A percentile compares a stretch with the other conserved stretches of the same genome.
phyloP scores from a whole-genome alignment of 768 basidiomycete species.

The Neoboletus magnificus region DNA sequence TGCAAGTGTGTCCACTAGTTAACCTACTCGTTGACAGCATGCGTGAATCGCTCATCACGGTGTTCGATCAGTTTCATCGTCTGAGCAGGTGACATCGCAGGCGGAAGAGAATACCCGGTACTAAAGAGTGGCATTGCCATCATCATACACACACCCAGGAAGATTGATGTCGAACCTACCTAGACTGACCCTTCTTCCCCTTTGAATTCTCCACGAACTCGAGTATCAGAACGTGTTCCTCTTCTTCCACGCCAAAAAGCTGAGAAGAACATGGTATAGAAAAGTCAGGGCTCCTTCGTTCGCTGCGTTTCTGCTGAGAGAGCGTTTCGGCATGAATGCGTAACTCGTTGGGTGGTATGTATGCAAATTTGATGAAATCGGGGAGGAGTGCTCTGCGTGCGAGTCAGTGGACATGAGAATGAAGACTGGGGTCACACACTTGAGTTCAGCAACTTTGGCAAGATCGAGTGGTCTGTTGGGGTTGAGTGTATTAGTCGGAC shows the following conservation, averaged over 20 bases:
- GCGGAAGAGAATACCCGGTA: slow-evolving; percentile 20
- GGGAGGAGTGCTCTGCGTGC: slow-evolving; percentile 70
- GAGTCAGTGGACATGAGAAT: neutral
- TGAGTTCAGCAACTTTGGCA: slow-evolving; percentile 76
- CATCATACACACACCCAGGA: neutral
- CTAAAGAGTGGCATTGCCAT: slow-evolving; percentile 8
- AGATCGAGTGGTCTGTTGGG: slow-evolving; percentile 71
- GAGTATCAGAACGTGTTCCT: slow-evolving; percentile 49
- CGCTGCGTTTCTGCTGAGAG: slow-evolving; percentile 18
- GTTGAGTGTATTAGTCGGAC: neutral
- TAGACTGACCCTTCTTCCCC: slow-evolving; percentile 29
- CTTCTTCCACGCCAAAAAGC: slow-evolving; percentile 27
- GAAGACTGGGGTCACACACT: slow-evolving; percentile 41
- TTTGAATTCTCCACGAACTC: slow-evolving; percentile 49
- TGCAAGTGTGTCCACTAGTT: neutral
- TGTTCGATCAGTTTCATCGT: slow-evolving; percentile 69
- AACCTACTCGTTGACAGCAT: slow-evolving; percentile 67
- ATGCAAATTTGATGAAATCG: slow-evolving; percentile 77
- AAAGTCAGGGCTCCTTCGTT: slow-evolving; percentile 44
- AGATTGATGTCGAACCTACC: slow-evolving; percentile 16
- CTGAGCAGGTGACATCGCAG: slow-evolving; percentile 50
- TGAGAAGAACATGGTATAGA: slow-evolving; percentile 29
- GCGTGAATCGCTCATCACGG: slow-evolving; percentile 60
- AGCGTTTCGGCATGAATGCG: slow-evolving; percentile 46
- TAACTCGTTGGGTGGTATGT: slow-evolving; percentile 63